A percentile compares a stretch with the other conserved stretches of the same genome.
Evolutionary conservation across 306 rosid genomes (phyloP).

Genomic region (Erythrophleum fordii): DNA sequence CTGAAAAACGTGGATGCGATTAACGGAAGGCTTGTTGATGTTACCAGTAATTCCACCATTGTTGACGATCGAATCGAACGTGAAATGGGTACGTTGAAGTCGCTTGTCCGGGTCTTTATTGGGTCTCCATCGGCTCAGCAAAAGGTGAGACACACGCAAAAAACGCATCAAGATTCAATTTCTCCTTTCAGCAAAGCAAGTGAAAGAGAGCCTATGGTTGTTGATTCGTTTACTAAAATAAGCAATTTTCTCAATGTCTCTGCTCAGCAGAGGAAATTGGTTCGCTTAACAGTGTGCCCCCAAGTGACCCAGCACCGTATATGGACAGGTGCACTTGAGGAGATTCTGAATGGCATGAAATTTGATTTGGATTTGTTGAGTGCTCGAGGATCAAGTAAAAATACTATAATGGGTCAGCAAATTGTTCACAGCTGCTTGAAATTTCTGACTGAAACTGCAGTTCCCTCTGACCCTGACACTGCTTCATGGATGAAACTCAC

Average conservation of each 20-base stretch:
- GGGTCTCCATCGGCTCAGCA: slow-evolving; percentile 65
- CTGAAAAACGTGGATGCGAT: slow-evolving; percentile 62
- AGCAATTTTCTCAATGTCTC: slow-evolving; percentile 65
- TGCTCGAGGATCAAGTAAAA: slow-evolving; percentile 45
- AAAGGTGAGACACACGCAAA: slow-evolving; percentile 41
- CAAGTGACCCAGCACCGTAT: slow-evolving; percentile 79
- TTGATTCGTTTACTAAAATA: slow-evolving; percentile 68
- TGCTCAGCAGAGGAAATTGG: slow-evolving; percentile 84
- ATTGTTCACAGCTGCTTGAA: slow-evolving; percentile 71
- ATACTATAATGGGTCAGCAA: slow-evolving; percentile 62
- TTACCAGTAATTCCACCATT: slow-evolving; percentile 54
- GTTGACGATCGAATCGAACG: slow-evolving; percentile 50
- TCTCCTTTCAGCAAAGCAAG: slow-evolving; percentile 59
- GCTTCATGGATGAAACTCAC: slow-evolving; percentile 85
- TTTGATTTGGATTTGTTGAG: slow-evolving; percentile 59
- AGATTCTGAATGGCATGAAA: slow-evolving; percentile 58
- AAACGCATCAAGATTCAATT: slow-evolving; percentile 26
- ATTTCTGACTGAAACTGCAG: slow-evolving; percentile 53
- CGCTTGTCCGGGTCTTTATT: slow-evolving; percentile 65
- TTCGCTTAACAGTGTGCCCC: slow-evolving; percentile 59
- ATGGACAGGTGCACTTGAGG: slow-evolving; percentile 69
- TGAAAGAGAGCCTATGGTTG: slow-evolving; percentile 67
- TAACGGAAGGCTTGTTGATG: slow-evolving; percentile 72
- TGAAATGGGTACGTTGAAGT: slow-evolving; percentile 62
- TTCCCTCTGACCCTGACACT: slow-evolving; percentile 49